These are phyloP conservation scores for Tuber aestivum DNA, from an alignment of 495 filamentous ascomycete genomes.

Conservation along the genomic window DNA sequence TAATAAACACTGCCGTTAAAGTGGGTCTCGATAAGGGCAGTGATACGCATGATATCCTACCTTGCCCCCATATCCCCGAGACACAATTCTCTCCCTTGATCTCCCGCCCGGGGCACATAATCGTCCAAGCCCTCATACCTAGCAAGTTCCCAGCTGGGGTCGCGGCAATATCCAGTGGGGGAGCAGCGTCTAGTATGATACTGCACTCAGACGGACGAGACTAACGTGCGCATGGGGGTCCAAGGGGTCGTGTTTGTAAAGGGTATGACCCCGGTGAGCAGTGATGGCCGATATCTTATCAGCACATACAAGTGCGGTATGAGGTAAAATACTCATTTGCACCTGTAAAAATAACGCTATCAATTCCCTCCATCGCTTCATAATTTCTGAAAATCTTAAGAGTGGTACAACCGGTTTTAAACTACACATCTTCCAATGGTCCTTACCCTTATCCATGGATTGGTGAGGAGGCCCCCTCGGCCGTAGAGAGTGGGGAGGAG, in stretches of 20 bases:
- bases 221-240: conserved; percentile 14
- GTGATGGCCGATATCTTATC: neutral
- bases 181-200: too few species aligned
- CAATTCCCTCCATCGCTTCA: neutral
- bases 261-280: conserved; percentile 24
- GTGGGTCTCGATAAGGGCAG: neutral
- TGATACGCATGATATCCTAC: neutral
- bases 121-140: conserved; percentile 19
- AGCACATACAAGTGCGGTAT: neutral
- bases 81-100: conserved; percentile 11
- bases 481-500: neutral
- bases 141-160: conserved; percentile 17
- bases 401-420: too few species aligned
- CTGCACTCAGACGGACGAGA: conserved; percentile 20
- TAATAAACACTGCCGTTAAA: neutral
- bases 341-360: conserved; percentile 26
- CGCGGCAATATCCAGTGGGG: conserved; percentile 20
- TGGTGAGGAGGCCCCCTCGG: too few species aligned
- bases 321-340: conserved; percentile 27
- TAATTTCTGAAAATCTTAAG: neutral
- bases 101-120: conserved; percentile 8
- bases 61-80: neutral
- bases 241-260: conserved; percentile 33
- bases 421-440: neutral
- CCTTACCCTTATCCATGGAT: too few species aligned